These are phyloP conservation scores for Lasiosphaeriaceae sp. DNA, from an alignment of 495 filamentous ascomycete species.

Conservation along the genomic window DNA sequence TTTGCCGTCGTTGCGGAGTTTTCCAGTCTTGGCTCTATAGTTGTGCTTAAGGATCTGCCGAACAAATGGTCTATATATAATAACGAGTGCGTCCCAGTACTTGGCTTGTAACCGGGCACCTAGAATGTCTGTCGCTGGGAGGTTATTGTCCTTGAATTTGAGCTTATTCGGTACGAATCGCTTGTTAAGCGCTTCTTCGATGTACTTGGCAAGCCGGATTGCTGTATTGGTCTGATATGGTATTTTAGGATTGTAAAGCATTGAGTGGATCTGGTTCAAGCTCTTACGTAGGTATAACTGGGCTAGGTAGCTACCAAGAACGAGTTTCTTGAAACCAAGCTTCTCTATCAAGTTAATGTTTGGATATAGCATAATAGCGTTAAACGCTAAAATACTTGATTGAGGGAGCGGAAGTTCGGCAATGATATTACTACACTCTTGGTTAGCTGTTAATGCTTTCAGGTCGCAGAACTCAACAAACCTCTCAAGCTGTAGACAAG, in stretches of 20 bases:
- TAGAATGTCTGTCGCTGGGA: slow-evolving; percentile 72
- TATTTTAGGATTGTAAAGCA: slow-evolving; percentile 68
- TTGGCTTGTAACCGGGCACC: slow-evolving; percentile 84
- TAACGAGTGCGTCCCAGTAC: slow-evolving; percentile 87
- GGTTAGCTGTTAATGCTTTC: no score
- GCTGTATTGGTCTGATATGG: slow-evolving; percentile 5
- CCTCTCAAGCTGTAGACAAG: slow-evolving; percentile 84
- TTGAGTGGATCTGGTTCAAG: slow-evolving; percentile 77
- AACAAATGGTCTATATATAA: slow-evolving; percentile 82
- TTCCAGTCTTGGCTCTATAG: slow-evolving; percentile 29
- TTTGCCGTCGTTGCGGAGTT: no score
- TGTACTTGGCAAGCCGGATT: slow-evolving; percentile 42
- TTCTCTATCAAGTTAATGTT: slow-evolving; percentile 40
- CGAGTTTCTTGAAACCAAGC: slow-evolving; percentile 44
- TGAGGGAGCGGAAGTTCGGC: slow-evolving; percentile 85
- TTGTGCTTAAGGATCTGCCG: slow-evolving; percentile 55
- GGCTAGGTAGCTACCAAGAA: slow-evolving; percentile 77
- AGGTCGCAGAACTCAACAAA: no score
- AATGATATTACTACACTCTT: slow-evolving; percentile 89
- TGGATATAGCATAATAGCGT: slow-evolving; percentile 64
- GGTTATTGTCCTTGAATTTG: slow-evolving; percentile 63
- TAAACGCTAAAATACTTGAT: slow-evolving; percentile 68
- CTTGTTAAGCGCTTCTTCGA: slow-evolving; percentile 43
- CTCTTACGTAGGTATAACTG: slow-evolving; percentile 84
- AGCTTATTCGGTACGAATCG: slow-evolving; percentile 39